These are phyloP conservation scores for Iodosphaeria phyllophila DNA, from an alignment of 2,329 filamentous ascomycete genomes.

Conservation along the genomic window DNA sequence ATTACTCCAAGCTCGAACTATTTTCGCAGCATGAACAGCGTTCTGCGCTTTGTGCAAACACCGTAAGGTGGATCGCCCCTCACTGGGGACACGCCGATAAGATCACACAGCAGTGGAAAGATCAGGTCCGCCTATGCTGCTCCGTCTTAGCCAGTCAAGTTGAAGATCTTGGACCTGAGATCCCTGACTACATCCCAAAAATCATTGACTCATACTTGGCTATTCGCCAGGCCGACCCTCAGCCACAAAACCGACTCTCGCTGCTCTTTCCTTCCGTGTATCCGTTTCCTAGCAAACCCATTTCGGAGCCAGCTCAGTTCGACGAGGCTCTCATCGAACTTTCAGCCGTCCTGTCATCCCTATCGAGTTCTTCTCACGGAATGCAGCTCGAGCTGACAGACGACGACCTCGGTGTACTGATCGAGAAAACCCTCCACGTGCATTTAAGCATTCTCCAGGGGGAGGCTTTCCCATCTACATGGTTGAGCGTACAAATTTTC, in stretches of 20 bases:
- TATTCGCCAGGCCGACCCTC: slow-evolving; percentile 38
- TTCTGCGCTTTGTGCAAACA: slow-evolving; percentile 58
- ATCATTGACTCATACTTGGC: slow-evolving; percentile 77
- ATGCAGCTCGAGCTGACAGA: slow-evolving; percentile 60
- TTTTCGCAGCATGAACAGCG: slow-evolving; percentile 66
- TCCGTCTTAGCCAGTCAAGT: slow-evolving; percentile 80
- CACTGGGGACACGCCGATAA: slow-evolving; percentile 70
- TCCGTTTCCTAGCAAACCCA: slow-evolving; percentile 62
- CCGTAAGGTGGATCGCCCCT: slow-evolving; percentile 75
- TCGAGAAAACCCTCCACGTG: slow-evolving; percentile 65
- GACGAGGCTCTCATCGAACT: slow-evolving; percentile 83
- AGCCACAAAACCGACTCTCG: slow-evolving; percentile 50
- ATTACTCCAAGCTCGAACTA: slow-evolving; percentile 66
- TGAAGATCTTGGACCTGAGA: slow-evolving; percentile 57
- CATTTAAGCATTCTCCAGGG: slow-evolving; percentile 79
- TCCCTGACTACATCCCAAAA: slow-evolving; percentile 78
- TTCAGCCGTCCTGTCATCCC: slow-evolving; percentile 67
- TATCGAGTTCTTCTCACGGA: slow-evolving; percentile 55
- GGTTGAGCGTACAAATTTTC: slow-evolving; percentile 87
- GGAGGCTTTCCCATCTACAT: slow-evolving; percentile 73
- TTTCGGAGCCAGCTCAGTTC: slow-evolving; percentile 38
- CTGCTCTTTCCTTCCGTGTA: slow-evolving; percentile 80
- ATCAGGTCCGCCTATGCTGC: slow-evolving; percentile 85
- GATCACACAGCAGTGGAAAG: slow-evolving; percentile 72
- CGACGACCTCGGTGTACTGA: slow-evolving; percentile 53